Percentiles rank a stretch among this genome's conserved stretches.
Conservation (phyloP, 1,284 basidiomycete genomes). For the Rhodotorula glutinis region DNA sequence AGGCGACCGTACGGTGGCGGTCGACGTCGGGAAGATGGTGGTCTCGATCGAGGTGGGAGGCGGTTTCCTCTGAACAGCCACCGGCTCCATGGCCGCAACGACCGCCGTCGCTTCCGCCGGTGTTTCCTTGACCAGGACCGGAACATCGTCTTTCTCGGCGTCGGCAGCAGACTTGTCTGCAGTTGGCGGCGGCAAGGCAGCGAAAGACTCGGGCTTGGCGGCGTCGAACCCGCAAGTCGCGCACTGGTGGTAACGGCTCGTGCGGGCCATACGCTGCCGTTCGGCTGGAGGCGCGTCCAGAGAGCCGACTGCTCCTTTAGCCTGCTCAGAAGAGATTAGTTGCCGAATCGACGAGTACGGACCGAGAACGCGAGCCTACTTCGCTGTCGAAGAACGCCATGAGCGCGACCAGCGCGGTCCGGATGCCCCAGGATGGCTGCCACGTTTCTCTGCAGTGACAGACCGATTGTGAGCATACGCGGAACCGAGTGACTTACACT, state of each 20-base stretch:
- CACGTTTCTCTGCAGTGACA: constrained; percentile 42
- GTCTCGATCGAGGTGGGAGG: neutral
- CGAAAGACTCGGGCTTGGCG: constrained; percentile 11
- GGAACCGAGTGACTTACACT: neutral
- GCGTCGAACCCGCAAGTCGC: constrained; percentile 12
- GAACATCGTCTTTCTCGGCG: neutral
- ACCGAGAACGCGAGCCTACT: constrained; percentile 3
- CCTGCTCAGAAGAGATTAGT: constrained; percentile 49
- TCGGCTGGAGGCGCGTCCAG: constrained; percentile 76
- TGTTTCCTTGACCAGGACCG: neutral
- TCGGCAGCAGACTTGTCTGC: neutral
- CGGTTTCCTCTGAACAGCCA: neutral
- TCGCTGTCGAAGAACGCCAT: constrained; percentile 45
- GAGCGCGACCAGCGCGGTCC: constrained; percentile 48
- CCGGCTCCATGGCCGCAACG: neutral
- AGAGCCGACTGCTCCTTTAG: constrained; percentile 84
- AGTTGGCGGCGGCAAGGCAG: constrained; percentile 1
- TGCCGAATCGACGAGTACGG: too few relatives aligned
- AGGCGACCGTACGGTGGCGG: neutral
- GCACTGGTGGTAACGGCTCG: constrained; percentile 53
- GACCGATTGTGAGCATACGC: too few relatives aligned
- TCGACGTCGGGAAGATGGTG: constrained; percentile 3
- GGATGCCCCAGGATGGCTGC: constrained; percentile 50
- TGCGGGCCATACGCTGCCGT: constrained; percentile 70
- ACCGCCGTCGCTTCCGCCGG: neutral